Evolutionary conservation across 2,329 filamentous ascomycete species (phyloP).

Genomic region (Penicillium rolfsii): DNA sequence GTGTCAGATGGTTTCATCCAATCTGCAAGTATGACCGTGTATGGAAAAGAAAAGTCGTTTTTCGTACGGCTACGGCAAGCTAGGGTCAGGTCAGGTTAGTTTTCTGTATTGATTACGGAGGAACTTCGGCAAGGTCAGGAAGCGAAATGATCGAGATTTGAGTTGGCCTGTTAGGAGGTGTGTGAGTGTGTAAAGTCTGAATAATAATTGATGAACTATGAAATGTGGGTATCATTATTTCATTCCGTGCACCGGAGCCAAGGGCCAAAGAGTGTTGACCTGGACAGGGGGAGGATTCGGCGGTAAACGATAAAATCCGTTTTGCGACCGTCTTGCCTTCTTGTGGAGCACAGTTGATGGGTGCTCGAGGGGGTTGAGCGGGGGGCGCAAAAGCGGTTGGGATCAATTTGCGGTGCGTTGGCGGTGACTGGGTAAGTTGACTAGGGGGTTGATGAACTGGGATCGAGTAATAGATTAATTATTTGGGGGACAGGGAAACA

Average conservation of each 20-base stretch:
- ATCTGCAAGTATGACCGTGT: constrained; percentile 15
- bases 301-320: constrained; percentile 4
- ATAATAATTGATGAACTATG: background rate
- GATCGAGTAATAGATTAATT: background rate
- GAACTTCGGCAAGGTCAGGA: background rate
- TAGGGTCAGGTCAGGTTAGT: background rate
- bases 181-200: constrained; percentile 4
- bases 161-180: background rate
- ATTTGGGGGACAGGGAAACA: background rate
- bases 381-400: constrained; percentile 8
- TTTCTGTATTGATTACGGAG: background rate
- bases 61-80: background rate
- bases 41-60: background rate
- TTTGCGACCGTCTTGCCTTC: background rate
- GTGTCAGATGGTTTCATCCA: constrained; percentile 19
- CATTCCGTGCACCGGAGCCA: background rate
- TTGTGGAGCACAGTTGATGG: constrained; percentile 25
- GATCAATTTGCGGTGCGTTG: constrained; percentile 11
- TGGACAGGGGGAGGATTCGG: constrained; percentile 2
- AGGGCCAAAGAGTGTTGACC: background rate
- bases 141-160: background rate
- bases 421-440: constrained; percentile 9
- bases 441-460: background rate
- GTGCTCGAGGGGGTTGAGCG: constrained; percentile 8
- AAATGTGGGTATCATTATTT: background rate